Conservation (phyloP, 768 basidiomycete genomes). For the Hypholoma fasciculare region DNA sequence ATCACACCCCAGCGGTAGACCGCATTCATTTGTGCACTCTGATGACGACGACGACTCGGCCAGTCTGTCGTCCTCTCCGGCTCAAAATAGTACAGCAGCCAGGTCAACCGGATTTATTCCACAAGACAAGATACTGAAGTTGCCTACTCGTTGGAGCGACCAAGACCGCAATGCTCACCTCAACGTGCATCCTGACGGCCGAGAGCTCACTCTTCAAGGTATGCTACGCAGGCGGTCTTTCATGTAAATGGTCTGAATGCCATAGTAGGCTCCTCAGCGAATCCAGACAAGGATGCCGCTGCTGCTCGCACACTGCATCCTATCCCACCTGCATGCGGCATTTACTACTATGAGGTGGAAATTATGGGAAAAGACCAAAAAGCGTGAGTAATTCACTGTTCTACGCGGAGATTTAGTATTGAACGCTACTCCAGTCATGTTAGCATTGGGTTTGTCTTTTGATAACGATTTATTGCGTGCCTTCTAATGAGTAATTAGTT, state of each 20-base stretch:
- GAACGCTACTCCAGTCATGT: conserved; percentile 55
- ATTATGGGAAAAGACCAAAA: conserved; percentile 79
- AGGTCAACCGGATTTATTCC: conserved; percentile 18
- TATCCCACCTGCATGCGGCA: conserved; percentile 83
- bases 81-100: conserved; percentile 23
- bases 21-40: conserved; percentile 27
- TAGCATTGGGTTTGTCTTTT: conserved; percentile 64
- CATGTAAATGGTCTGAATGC: conserved; percentile 4
- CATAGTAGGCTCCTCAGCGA: conserved; percentile 43
- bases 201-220: conserved; percentile 76
- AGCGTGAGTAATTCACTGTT: conserved; percentile 53
- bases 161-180: conserved; percentile 59
- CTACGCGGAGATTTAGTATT: background rate
- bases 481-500: conserved; percentile 38
- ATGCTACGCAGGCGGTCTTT: conserved; percentile 10
- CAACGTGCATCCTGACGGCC: conserved; percentile 67
- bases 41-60: conserved; percentile 74
- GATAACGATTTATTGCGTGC: background rate
- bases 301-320: conserved; percentile 75
- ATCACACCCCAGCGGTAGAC: conserved; percentile 11
- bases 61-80: conserved; percentile 43
- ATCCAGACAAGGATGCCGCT: conserved; percentile 80
- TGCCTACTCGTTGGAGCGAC: conserved; percentile 83
- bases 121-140: conserved; percentile 44
- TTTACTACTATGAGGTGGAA: conserved; percentile 94